Evolutionary conservation across 805 yeast species (phyloP).

Genomic region (Yarrowia alimentaria): DNA sequence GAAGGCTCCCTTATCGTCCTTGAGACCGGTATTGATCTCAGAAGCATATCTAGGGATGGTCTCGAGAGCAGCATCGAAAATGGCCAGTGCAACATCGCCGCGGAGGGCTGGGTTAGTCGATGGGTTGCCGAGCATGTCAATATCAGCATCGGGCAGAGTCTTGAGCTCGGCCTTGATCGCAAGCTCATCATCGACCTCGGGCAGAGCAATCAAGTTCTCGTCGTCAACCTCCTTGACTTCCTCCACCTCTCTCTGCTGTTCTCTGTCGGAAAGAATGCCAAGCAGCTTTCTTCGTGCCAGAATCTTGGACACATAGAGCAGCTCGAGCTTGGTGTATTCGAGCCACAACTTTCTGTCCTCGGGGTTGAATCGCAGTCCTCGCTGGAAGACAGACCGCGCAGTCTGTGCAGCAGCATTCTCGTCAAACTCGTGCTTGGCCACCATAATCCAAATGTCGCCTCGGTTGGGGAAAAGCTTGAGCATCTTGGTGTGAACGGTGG

Average conservation of each 20-base stretch:
- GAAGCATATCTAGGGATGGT: conserved; percentile 20
- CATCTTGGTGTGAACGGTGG: conserved; percentile 68
- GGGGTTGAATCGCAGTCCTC: conserved; percentile 78
- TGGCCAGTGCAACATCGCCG: conserved; percentile 68
- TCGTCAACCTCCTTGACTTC: conserved; percentile 35
- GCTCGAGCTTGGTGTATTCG: conserved; percentile 83
- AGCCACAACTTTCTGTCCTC: conserved; percentile 74
- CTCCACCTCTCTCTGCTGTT: conserved; percentile 48
- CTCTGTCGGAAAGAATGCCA: conserved; percentile 68
- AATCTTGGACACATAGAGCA: conserved; percentile 78
- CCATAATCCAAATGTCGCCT: conserved; percentile 87
- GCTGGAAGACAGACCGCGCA: conserved; percentile 81
- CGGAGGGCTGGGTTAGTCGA: conserved; percentile 76
- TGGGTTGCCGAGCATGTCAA: conserved; percentile 80
- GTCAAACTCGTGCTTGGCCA: conserved; percentile 92
- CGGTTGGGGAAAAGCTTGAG: conserved; percentile 89
- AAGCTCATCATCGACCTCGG: conserved; percentile 49
- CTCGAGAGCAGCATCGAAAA: conserved; percentile 63
- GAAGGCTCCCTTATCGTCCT: conserved; percentile 32
- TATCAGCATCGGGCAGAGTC: conserved; percentile 80
- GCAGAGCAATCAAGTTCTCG: conserved; percentile 46
- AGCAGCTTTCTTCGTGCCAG: conserved; percentile 79
- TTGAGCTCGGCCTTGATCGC: conserved; percentile 55
- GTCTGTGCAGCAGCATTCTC: conserved; percentile 83
- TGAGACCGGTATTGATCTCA: conserved; percentile 39